Percentiles rank a stretch among this genome's conserved stretches.
Conservation (phyloP, 257 asterid genomes). For the Ocimum tenuiflorum region DNA sequence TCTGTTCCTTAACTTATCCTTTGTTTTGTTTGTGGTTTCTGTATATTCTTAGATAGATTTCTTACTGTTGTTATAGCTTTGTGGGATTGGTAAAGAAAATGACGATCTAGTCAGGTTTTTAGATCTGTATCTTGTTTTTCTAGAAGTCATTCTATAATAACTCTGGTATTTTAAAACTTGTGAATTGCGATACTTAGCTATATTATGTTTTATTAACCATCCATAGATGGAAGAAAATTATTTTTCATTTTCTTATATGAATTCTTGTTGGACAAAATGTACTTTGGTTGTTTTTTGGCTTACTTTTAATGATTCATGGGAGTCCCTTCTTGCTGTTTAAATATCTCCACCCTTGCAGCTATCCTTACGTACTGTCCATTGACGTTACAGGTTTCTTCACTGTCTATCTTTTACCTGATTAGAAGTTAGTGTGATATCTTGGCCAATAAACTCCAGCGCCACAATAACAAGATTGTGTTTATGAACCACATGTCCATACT, state of each 20-base stretch:
- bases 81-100: not conserved
- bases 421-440: conserved; percentile 6
- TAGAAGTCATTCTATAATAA: not conserved
- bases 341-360: not conserved
- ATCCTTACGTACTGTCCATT: conserved; percentile 10
- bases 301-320: not conserved
- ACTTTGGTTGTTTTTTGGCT: not conserved
- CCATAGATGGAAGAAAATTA: not conserved
- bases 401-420: conserved; percentile 2
- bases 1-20: no score
- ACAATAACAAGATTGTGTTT: conserved; percentile 13
- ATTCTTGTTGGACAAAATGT: not conserved
- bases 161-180: not conserved
- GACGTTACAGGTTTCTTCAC: conserved; percentile 25
- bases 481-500: conserved; percentile 24
- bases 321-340: not conserved
- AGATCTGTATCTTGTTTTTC: not conserved
- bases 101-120: not conserved
- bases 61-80: not conserved
- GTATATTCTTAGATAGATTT: not conserved
- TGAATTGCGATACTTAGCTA: not conserved
- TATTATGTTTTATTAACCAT: not conserved
- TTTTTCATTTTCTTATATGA: not conserved
- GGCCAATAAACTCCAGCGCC: conserved; percentile 18
- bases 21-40: no score